Base-by-base conservation (phyloP, 352 stramenopile genomes). In the Pythium insidiosum region DNA sequence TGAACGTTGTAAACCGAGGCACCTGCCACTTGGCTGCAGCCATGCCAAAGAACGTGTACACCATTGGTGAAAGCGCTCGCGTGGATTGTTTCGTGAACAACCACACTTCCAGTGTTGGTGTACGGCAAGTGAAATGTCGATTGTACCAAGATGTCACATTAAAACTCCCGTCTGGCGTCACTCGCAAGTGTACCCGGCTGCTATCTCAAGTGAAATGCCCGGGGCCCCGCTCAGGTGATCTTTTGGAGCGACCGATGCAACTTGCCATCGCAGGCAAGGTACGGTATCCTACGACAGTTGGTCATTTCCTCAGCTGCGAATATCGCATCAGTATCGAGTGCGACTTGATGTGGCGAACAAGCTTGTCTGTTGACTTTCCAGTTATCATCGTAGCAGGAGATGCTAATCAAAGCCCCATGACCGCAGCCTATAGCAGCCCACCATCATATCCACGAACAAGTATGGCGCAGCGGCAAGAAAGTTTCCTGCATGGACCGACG, bases 41-140 rank as follows among this genome's bases (percentile, higher is more conserved):
- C 15, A 84, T 88, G 56, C 55, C 67, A 47, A 74, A 73, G 34
- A 77, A 84, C 47, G 58, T 76, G 19, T 81, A 83, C 28, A 61
- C 43, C 2, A 56, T 83, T 1, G 67, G 66, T 15, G 76, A 88
- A 23, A 77, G 53, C 18, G 71, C 70, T 10, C 63, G 74, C 4
- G 61, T 88, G 28, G 64, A 84, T 38, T 78, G 73, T 45, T 84
- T 84, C 23, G 67, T 88, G 9, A 82, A 84, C 46, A 88, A 86
- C 53, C 68, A 85, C 50, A 85, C 76, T 9, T 68, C 60, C 11
- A 55, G 64, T 13, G 64, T 75, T 4, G 58, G 48, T 22, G 64
- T 85, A 25, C 49, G 60, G 21, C 53, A 72, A 42, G 65, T 85
- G 35, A 74, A 61, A 28, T 74, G 72, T 38, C 57, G 69, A 3